These are phyloP conservation scores for Pleurotus salmoneostramineus DNA, from an alignment of 768 basidiomycete genomes.

Conservation along the genomic window DNA sequence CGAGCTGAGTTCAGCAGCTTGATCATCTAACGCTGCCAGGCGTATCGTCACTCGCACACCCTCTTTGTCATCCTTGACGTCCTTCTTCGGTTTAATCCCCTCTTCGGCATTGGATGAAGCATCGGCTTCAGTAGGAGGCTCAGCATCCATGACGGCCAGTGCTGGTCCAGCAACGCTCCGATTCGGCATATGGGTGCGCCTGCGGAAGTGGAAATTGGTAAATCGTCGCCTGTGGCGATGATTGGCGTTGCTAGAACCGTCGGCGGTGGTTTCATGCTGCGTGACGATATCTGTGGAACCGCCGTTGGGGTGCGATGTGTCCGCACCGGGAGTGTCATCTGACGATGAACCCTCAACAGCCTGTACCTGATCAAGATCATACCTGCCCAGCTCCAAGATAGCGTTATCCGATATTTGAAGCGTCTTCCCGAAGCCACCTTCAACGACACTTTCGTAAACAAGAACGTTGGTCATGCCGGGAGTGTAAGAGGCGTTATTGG, in stretches of 20 bases:
- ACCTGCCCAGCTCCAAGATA: constrained; percentile 75
- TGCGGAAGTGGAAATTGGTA: constrained; percentile 65
- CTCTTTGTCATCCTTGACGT: constrained; percentile 44
- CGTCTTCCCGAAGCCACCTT: constrained; percentile 78
- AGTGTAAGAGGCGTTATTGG: constrained; percentile 25
- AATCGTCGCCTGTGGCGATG: constrained; percentile 50
- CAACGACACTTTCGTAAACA: constrained; percentile 61
- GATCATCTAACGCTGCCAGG: constrained; percentile 77
- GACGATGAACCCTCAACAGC: constrained; percentile 14
- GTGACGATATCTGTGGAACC: neutral
- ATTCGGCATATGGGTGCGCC: constrained; percentile 36
- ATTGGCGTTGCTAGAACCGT: constrained; percentile 7
- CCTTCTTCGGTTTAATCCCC: constrained; percentile 36
- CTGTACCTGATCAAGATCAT: constrained; percentile 34
- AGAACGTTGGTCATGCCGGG: constrained; percentile 40
- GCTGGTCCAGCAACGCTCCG: constrained; percentile 71
- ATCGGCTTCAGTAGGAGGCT: constrained; percentile 30
- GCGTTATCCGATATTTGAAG: constrained; percentile 78
- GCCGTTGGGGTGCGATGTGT: neutral
- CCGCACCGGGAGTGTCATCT: constrained; percentile 11
- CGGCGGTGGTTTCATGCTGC: constrained; percentile 1
- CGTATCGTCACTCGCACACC: constrained; percentile 79
- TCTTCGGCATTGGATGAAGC: constrained; percentile 30
- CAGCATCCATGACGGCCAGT: constrained; percentile 73
- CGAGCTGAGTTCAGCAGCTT: constrained; percentile 60